phyloP scores from a whole-genome alignment of 352 stramenopile species.

The Pythium periplocum region DNA sequence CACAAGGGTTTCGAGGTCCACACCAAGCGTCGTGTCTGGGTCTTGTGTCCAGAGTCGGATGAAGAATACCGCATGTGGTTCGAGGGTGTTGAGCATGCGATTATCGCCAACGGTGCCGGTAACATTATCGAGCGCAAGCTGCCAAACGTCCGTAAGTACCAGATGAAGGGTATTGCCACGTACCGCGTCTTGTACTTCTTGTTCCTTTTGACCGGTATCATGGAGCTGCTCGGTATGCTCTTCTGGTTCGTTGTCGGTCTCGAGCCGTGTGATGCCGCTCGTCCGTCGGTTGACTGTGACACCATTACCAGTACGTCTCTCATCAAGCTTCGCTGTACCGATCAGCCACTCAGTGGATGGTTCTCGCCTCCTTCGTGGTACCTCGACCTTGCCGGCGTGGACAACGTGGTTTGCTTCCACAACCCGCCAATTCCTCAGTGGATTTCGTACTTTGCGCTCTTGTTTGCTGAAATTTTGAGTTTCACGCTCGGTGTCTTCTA shows the following conservation, averaged over 20 bases:
- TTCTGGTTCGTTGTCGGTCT: slow-evolving; percentile 86
- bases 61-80: slow-evolving; percentile 88
- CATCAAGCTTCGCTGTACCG: slow-evolving; percentile 35
- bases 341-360: slow-evolving; percentile 54
- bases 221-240: slow-evolving; percentile 68
- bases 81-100: slow-evolving; percentile 69
- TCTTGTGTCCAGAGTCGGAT: slow-evolving; percentile 78
- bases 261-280: slow-evolving; percentile 60
- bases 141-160: slow-evolving; percentile 86
- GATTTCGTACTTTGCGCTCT: slow-evolving; percentile 32
- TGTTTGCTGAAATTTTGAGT: slow-evolving; percentile 31
- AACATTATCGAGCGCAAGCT: slow-evolving; percentile 88
- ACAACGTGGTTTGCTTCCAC: slow-evolving; percentile 48
- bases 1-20: slow-evolving; percentile 83
- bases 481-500: slow-evolving; percentile 33
- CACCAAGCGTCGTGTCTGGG: slow-evolving; percentile 86
- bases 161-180: slow-evolving; percentile 83
- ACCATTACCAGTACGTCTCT: slow-evolving; percentile 61
- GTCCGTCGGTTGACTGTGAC: slow-evolving; percentile 42
- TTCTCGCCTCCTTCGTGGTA: slow-evolving; percentile 32
- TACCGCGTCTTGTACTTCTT: slow-evolving; percentile 83
- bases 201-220: slow-evolving; percentile 63
- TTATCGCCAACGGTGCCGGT: slow-evolving; percentile 70
- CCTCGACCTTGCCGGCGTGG: slow-evolving; percentile 38
- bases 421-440: slow-evolving; percentile 34